phyloP scores from a whole-genome alignment of 2,329 filamentous ascomycete species.

The Diaporthe vaccinii region DNA sequence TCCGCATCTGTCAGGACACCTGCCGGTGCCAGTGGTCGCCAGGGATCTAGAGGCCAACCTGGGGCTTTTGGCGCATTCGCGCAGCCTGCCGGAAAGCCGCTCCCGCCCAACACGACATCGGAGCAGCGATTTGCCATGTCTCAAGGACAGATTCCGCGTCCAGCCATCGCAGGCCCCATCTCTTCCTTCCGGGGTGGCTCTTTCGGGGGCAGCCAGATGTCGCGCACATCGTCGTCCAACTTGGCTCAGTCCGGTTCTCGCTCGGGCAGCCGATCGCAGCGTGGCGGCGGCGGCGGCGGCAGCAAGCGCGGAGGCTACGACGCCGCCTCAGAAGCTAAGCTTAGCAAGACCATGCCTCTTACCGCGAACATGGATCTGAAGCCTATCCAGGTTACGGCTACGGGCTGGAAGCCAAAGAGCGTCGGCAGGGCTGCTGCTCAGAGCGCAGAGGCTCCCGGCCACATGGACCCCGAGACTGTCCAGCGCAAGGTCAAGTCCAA shows the following conservation, averaged over 20 bases:
- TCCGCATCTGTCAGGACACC: conserved; percentile 74
- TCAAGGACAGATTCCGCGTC: conserved; percentile 64
- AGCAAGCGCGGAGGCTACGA: conserved; percentile 73
- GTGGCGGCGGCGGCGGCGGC: conserved; percentile 65
- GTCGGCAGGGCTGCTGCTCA: conserved; percentile 55
- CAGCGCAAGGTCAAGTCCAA: conserved; percentile 99
- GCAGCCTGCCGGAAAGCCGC: conserved; percentile 65
- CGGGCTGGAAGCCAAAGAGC: conserved; percentile 91
- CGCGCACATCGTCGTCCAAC: conserved; percentile 73
- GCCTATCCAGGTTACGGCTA: conserved; percentile 78
- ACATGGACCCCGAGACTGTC: conserved; percentile 91
- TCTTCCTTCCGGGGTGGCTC: conserved; percentile 73
- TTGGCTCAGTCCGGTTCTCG: conserved; percentile 78
- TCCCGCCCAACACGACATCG: conserved; percentile 84
- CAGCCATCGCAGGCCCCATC: conserved; percentile 65
- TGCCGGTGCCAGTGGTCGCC: conserved; percentile 60
- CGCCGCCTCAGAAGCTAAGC: conserved; percentile 73
- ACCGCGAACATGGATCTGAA: conserved; percentile 87
- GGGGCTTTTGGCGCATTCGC: conserved; percentile 76
- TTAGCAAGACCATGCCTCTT: conserved; percentile 90
- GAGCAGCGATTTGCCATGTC: conserved; percentile 80
- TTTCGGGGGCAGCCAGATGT: conserved; percentile 74
- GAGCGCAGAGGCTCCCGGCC: conserved; percentile 54
- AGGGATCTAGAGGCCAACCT: conserved; percentile 65
- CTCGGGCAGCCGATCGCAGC: conserved; percentile 69